Conservation (phyloP, 352 stramenopile genomes). For the Pythium myriotylum region DNA sequence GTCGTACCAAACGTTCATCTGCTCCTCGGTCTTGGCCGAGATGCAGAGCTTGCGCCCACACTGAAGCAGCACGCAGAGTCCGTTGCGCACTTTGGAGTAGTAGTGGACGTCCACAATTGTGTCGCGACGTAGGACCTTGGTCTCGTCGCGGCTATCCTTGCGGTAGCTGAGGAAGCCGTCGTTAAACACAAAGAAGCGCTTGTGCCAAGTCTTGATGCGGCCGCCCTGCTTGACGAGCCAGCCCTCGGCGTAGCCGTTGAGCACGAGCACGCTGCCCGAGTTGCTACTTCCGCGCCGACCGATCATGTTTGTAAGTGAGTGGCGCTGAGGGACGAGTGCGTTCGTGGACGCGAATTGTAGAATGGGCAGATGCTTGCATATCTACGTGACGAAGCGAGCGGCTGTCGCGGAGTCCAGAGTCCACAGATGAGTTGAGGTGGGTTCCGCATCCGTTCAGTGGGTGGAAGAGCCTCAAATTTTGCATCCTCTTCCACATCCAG, state of each 20-base stretch:
- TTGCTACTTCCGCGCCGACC: conserved; percentile 22
- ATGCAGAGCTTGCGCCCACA: conserved; percentile 52
- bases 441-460: conserved; percentile 5
- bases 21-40: conserved; percentile 50
- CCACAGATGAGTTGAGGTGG: conserved; percentile 11
- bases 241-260: conserved; percentile 69
- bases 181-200: conserved; percentile 80
- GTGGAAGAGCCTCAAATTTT: background rate
- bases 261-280: conserved; percentile 39
- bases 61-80: conserved; percentile 50
- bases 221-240: conserved; percentile 69
- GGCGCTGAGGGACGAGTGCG: background rate
- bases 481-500: conserved; percentile 1
- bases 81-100: conserved; percentile 49
- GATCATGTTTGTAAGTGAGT: conserved; percentile 7
- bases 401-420: background rate
- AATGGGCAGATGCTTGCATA: conserved; percentile 2
- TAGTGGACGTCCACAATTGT: conserved; percentile 56
- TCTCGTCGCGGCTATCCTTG: conserved; percentile 55
- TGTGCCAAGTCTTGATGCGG: conserved; percentile 78
- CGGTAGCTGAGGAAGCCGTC: conserved; percentile 62
- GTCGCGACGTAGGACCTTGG: conserved; percentile 53
- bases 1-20: conserved; percentile 66
- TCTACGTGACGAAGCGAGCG: background rate
- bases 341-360: conserved; percentile 10